These are phyloP conservation scores for Falciphora oryzae DNA, from an alignment of 2,329 filamentous ascomycete genomes.

Conservation along the genomic window DNA sequence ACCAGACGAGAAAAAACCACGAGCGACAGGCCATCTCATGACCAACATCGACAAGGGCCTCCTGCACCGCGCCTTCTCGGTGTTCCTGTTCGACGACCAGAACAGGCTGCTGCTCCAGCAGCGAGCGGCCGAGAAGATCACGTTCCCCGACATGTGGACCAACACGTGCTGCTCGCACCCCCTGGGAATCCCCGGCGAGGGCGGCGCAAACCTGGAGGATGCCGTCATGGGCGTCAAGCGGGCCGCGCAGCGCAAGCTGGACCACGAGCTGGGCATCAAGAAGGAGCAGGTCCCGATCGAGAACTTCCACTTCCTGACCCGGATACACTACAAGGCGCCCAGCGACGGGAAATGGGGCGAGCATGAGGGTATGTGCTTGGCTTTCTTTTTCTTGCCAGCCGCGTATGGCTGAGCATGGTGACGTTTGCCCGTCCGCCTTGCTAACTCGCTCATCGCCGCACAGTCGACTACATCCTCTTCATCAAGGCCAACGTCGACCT, in stretches of 20 bases:
- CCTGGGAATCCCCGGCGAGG: conserved; percentile 85
- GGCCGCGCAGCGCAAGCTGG: conserved; percentile 86
- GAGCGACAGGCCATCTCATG: conserved; percentile 88
- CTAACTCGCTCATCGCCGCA: neutral
- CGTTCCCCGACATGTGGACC: conserved; percentile 98
- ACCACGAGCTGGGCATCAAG: conserved; percentile 93
- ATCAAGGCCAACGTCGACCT: conserved; percentile 91
- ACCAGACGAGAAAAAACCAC: neutral
- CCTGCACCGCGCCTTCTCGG: conserved; percentile 93
- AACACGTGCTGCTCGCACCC: conserved; percentile 99
- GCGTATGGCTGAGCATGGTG: no score
- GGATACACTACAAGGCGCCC: conserved; percentile 97
- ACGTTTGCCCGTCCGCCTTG: neutral
- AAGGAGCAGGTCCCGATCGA: conserved; percentile 82
- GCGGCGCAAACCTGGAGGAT: conserved; percentile 72
- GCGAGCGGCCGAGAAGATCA: conserved; percentile 94
- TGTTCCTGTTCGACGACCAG: conserved; percentile 93
- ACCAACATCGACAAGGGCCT: conserved; percentile 96
- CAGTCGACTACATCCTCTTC: conserved; percentile 98
- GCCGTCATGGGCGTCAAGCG: conserved; percentile 83
- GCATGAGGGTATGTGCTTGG: conserved; percentile 76
- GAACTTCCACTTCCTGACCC: conserved; percentile 86
- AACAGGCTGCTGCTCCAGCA: conserved; percentile 93
- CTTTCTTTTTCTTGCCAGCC: neutral
- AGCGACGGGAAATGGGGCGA: conserved; percentile 98